These are phyloP conservation scores for Phialophora tarda DNA, from an alignment of 2,329 filamentous ascomycete species.

Conservation along the genomic window DNA sequence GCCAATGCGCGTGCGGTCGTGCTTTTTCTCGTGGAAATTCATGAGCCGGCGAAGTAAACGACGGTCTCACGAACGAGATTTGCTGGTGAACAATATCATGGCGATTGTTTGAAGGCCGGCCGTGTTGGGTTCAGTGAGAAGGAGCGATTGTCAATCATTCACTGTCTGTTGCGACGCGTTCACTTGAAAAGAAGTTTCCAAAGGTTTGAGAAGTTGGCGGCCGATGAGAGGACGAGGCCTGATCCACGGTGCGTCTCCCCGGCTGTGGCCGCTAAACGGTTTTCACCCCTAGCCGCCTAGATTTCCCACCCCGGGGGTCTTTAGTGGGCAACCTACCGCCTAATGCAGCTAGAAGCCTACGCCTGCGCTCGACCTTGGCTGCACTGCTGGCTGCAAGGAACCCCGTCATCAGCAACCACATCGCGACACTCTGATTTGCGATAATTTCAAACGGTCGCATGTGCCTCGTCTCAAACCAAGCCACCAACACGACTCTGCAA, in stretches of 20 bases:
- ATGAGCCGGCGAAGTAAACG: conserved; percentile 16
- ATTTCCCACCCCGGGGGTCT: neutral
- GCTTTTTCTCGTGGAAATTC: conserved; percentile 24
- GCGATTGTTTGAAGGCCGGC: neutral
- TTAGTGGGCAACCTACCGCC: conserved; percentile 1
- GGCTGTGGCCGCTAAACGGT: conserved; percentile 14
- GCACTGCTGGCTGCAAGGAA: conserved; percentile 2
- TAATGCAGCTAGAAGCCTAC: conserved; percentile 16
- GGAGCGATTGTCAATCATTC: neutral
- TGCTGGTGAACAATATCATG: neutral
- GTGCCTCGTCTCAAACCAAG: conserved; percentile 16
- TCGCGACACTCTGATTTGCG: neutral
- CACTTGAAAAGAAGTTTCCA: conserved; percentile 6
- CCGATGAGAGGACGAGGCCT: conserved; percentile 5
- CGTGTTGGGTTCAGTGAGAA: neutral
- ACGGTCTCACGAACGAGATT: neutral
- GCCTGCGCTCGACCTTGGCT: neutral
- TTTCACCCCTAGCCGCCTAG: conserved; percentile 15
- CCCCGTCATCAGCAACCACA: conserved; percentile 8
- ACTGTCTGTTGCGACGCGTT: conserved; percentile 13
- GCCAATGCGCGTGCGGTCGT: conserved; percentile 24
- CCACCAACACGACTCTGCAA: conserved; percentile 12
- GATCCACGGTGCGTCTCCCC: conserved; percentile 18
- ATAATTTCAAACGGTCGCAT: conserved; percentile 9
- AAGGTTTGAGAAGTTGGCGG: conserved; percentile 8